phyloP scores from a whole-genome alignment of 192 early-diverging fungal species.

The Rhizophlyctis rosea region DNA sequence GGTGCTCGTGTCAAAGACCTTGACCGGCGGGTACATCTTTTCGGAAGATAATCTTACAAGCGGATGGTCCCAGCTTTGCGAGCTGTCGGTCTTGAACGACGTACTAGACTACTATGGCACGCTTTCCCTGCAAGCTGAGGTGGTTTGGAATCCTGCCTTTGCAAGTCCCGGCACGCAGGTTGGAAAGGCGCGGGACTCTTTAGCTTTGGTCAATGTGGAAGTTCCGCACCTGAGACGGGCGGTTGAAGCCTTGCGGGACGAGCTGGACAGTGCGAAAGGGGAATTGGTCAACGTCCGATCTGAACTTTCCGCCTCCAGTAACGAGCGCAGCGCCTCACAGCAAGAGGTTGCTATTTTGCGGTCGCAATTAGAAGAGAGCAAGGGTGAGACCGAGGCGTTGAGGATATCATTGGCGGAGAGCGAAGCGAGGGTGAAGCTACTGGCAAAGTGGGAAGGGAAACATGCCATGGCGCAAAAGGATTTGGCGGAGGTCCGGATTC shows the following conservation, averaged over 20 bases:
- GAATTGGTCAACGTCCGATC: slow-evolving; percentile 12
- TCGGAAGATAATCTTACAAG: slow-evolving; percentile 13
- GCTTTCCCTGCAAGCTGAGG: slow-evolving; percentile 30
- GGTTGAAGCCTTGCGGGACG: slow-evolving; percentile 9
- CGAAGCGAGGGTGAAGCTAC: slow-evolving; percentile 10
- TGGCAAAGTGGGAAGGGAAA: slow-evolving; percentile 16
- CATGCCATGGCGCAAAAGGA: slow-evolving; percentile 26
- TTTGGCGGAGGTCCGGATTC: slow-evolving; percentile 8
- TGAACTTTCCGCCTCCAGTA: slow-evolving; percentile 6
- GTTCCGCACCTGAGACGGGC: background rate
- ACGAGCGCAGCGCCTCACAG: background rate
- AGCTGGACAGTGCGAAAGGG: slow-evolving; percentile 1
- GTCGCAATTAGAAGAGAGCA: background rate
- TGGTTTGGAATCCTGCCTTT: slow-evolving; percentile 40
- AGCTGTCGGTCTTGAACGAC: slow-evolving; percentile 9
- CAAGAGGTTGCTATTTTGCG: background rate
- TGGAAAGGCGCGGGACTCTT: slow-evolving; percentile 5
- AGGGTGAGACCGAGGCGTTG: background rate
- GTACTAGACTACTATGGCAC: slow-evolving; percentile 26
- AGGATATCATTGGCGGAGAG: background rate
- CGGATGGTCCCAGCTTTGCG: slow-evolving; percentile 30
- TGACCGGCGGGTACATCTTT: slow-evolving; percentile 46
- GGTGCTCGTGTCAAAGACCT: slow-evolving; percentile 28
- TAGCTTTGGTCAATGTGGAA: slow-evolving; percentile 3
- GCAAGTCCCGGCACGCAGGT: slow-evolving; percentile 14